These are phyloP conservation scores for Neckera pumila DNA, from an alignment of 225 moss, liverwort and hornwort genomes.

Conservation along the genomic window DNA sequence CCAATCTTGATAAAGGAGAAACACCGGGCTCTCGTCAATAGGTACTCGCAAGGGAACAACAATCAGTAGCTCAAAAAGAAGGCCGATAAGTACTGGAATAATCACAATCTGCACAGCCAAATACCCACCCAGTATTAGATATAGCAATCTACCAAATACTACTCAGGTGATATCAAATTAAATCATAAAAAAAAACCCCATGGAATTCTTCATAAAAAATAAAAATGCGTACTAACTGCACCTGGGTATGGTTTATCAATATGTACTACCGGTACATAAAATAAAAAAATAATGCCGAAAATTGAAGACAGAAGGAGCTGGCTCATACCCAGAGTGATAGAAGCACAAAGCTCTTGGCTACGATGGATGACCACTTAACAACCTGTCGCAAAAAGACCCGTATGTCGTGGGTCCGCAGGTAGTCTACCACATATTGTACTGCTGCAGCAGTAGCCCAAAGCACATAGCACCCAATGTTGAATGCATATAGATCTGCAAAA, in stretches of 20 bases:
- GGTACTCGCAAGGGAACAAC: slow-evolving; percentile 90
- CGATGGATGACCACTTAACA: slow-evolving; percentile 93
- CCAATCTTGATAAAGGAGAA: slow-evolving; percentile 96
- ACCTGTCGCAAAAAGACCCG: slow-evolving; percentile 79
- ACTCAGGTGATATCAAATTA: neutral
- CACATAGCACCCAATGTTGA: slow-evolving; percentile 97
- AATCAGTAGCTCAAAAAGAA: slow-evolving; percentile 89
- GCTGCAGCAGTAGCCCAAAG: slow-evolving; percentile 92
- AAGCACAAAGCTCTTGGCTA: slow-evolving; percentile 87
- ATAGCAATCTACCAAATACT: neutral
- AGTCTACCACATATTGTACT: slow-evolving; percentile 75
- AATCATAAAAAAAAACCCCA: neutral
- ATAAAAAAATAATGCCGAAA: neutral
- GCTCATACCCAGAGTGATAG: slow-evolving; percentile 79
- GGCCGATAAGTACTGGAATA: slow-evolving; percentile 82
- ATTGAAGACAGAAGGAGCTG: neutral
- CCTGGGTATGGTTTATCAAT: neutral
- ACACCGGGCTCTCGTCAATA: slow-evolving; percentile 80
- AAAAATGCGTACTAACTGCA: neutral
- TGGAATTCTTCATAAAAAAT: neutral
- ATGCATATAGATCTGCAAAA: slow-evolving; percentile 85
- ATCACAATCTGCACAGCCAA: slow-evolving; percentile 58
- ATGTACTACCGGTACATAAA: neutral
- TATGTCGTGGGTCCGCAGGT: slow-evolving; percentile 78
- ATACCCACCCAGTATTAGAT: neutral